Conservation (phyloP, 768 basidiomycete genomes). For the Leccinum incarnatum region DNA sequence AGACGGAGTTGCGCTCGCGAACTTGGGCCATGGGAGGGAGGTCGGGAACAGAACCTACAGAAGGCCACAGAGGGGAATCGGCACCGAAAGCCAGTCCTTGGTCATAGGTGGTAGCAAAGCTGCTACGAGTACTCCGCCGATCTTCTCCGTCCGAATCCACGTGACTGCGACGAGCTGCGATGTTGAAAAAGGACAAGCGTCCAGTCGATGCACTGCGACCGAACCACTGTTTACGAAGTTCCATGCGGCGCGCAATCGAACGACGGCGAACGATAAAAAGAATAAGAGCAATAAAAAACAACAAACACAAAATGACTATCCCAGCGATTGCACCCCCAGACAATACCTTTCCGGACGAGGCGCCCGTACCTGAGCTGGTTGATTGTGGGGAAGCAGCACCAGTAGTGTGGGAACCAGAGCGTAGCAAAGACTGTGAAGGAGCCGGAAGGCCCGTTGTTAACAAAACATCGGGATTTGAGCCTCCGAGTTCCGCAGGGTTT, state of each 20-base stretch:
- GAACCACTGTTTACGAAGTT: conserved; percentile 44
- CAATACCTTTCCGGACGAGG: conserved; percentile 24
- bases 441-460: background rate
- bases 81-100: conserved; percentile 33
- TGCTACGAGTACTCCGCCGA: conserved; percentile 46
- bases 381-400: conserved; percentile 14
- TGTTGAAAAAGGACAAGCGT: conserved; percentile 6
- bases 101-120: conserved; percentile 63
- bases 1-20: conserved; percentile 34
- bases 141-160: conserved; percentile 20
- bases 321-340: conserved; percentile 49
- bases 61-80: conserved; percentile 17
- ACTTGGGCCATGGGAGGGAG: conserved; percentile 58
- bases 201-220: conserved; percentile 14
- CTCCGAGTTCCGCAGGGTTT: background rate
- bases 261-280: conserved; percentile 49
- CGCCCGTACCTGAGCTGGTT: conserved; percentile 7
- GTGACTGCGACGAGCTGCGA: conserved; percentile 13
- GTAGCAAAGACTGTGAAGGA: conserved; percentile 3
- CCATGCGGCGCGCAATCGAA: conserved; percentile 38
- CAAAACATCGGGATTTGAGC: background rate
- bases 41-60: conserved; percentile 29
- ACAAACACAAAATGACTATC: conserved; percentile 34
- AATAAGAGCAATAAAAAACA: conserved; percentile 34
- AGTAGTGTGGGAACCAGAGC: conserved; percentile 11